Evolutionary conservation across 2,329 filamentous ascomycete species (phyloP).

Genomic region (Zalaria sp.): DNA sequence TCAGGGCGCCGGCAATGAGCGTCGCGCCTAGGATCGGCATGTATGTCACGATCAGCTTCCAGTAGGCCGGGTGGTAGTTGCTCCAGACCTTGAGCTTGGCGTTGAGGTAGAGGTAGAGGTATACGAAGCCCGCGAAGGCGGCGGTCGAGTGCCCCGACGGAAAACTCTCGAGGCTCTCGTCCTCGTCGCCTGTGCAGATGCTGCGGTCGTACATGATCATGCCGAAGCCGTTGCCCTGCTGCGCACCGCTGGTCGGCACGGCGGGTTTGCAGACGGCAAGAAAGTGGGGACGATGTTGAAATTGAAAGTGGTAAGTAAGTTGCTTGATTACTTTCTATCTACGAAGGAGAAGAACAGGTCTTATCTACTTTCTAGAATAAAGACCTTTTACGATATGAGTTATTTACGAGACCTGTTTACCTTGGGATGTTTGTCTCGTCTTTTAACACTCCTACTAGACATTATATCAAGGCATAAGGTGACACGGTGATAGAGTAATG

Average conservation of each 20-base stretch:
- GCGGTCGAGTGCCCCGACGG: slow-evolving; percentile 63
- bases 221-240: slow-evolving; percentile 37
- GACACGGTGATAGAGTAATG: no score
- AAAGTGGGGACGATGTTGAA: slow-evolving; percentile 61
- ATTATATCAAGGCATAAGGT: no score
- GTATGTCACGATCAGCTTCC: slow-evolving; percentile 54
- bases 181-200: slow-evolving; percentile 53
- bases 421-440: no score
- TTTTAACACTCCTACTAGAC: no score
- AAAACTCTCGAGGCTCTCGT: slow-evolving; percentile 51
- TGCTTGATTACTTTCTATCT: no score
- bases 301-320: no score
- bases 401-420: no score
- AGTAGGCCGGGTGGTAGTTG: slow-evolving; percentile 60
- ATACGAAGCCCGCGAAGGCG: slow-evolving; percentile 58
- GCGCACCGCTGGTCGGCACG: slow-evolving; percentile 27
- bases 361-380: no score
- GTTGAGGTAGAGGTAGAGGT: slow-evolving; percentile 59
- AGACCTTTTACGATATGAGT: no score
- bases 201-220: slow-evolving; percentile 54
- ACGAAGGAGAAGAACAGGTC: no score
- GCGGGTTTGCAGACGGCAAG: slow-evolving; percentile 54
- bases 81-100: slow-evolving; percentile 64
- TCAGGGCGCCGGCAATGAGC: slow-evolving; percentile 54
- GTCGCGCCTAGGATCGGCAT: slow-evolving; percentile 52